Evolutionary conservation across 108 stramenopile genomes (phyloP).

Genomic region (Cyclotella cryptica): DNA sequence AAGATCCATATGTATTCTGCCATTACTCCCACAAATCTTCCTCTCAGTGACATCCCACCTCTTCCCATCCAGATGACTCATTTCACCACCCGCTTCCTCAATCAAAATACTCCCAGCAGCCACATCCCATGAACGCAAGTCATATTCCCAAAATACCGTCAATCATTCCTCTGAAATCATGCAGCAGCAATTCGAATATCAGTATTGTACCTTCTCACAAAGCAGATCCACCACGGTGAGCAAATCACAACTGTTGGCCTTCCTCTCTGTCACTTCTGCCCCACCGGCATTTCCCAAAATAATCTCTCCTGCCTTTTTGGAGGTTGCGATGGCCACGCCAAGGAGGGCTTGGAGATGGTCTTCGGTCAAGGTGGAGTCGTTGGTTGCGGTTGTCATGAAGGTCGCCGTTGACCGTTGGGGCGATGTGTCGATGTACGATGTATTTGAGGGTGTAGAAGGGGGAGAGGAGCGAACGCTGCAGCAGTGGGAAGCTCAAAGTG

Average conservation of each 20-base stretch:
- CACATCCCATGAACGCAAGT: slow-evolving; percentile 90
- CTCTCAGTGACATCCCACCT: slow-evolving; percentile 64
- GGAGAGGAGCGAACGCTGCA: background rate
- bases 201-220: slow-evolving; percentile 74
- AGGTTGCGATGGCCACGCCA: slow-evolving; percentile 68
- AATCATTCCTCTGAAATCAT: slow-evolving; percentile 10
- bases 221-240: slow-evolving; percentile 89
- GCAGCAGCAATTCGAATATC: no score
- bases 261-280: slow-evolving; percentile 72
- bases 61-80: slow-evolving; percentile 72
- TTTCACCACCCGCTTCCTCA: slow-evolving; percentile 85
- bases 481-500: background rate
- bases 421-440: background rate
- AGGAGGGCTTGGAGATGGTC: slow-evolving; percentile 47
- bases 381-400: background rate
- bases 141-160: slow-evolving; percentile 80
- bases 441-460: background rate
- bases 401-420: background rate
- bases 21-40: slow-evolving; percentile 83
- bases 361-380: background rate
- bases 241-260: slow-evolving; percentile 88
- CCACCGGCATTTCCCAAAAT: slow-evolving; percentile 78
- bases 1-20: slow-evolving; percentile 67
- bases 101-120: slow-evolving; percentile 88
- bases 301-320: slow-evolving; percentile 80